phyloP scores from a whole-genome alignment of 2,329 filamentous ascomycete species.

The Botrytis elliptica region DNA sequence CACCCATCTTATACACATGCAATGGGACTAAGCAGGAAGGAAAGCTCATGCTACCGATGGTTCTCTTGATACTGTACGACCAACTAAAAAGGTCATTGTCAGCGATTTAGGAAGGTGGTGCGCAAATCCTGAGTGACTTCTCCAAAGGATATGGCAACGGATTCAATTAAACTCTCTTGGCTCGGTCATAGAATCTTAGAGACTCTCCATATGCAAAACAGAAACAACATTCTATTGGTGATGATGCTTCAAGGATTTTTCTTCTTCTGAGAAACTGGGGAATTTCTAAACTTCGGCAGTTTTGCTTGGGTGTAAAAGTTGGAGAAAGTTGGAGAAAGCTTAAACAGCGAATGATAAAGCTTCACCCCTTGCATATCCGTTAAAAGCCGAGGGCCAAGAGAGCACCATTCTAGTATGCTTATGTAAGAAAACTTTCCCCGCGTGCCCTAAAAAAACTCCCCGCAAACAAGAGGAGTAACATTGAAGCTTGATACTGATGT shows the following conservation, averaged over 20 bases:
- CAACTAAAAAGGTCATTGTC: not conserved
- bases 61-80: not conserved
- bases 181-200: not conserved
- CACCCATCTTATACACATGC: not conserved
- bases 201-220: not conserved
- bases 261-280: not conserved
- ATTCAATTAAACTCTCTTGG: not conserved
- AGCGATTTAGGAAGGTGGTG: constrained; percentile 3
- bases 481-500: not conserved
- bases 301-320: not conserved
- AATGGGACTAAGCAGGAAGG: not conserved
- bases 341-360: not conserved
- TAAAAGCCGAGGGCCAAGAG: not conserved
- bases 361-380: not conserved
- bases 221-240: not conserved
- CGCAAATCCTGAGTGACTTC: constrained; percentile 2
- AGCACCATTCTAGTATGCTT: not conserved
- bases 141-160: not conserved
- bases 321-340: not conserved
- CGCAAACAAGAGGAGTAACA: not conserved
- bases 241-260: not conserved
- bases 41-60: not conserved
- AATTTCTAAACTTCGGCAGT: not conserved
- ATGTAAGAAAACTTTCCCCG: not conserved
- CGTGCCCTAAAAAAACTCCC: not conserved